Conservation (phyloP, 805 yeast species). For the Zygosaccharomyces gambellarensis region DNA sequence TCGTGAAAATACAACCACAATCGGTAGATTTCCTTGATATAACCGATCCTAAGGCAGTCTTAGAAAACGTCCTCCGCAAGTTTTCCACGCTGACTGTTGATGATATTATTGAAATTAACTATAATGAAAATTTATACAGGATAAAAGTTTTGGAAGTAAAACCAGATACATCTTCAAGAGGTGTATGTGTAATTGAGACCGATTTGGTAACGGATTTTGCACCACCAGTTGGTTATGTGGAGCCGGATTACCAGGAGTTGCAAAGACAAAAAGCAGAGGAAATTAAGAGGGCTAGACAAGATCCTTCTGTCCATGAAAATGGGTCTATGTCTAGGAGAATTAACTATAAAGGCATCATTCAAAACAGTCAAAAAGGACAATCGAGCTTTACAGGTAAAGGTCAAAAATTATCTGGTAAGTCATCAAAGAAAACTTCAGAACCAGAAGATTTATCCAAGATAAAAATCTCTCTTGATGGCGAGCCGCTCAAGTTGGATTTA, state of each 20-base stretch:
- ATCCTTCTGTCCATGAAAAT: conserved; percentile 37
- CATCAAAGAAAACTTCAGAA: conserved; percentile 25
- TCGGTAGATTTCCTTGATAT: conserved; percentile 89
- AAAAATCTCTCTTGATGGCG: conserved; percentile 50
- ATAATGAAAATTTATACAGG: conserved; percentile 72
- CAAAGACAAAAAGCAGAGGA: conserved; percentile 25
- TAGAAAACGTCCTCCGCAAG: conserved; percentile 85
- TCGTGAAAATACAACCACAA: conserved; percentile 94
- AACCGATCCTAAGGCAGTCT: conserved; percentile 91
- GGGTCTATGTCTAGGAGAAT: conserved; percentile 70
- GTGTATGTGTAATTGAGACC: conserved; percentile 94
- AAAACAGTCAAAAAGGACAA: conserved; percentile 35
- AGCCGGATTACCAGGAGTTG: conserved; percentile 59
- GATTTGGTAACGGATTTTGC: conserved; percentile 97
- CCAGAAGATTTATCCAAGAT: conserved; percentile 31
- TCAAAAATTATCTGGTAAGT: conserved; percentile 63
- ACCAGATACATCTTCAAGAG: conserved; percentile 59
- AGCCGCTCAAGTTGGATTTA: conserved; percentile 65
- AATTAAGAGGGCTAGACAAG: conserved; percentile 33
- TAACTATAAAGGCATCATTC: conserved; percentile 56
- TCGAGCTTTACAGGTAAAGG: conserved; percentile 57
- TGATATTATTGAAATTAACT: conserved; percentile 79
- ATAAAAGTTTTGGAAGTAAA: conserved; percentile 83
- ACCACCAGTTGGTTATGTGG: conserved; percentile 97
- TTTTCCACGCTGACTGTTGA: conserved; percentile 81